These are phyloP conservation scores for Otatea glauca DNA, from an alignment of 176 grass and related monocot species.

Conservation along the genomic window DNA sequence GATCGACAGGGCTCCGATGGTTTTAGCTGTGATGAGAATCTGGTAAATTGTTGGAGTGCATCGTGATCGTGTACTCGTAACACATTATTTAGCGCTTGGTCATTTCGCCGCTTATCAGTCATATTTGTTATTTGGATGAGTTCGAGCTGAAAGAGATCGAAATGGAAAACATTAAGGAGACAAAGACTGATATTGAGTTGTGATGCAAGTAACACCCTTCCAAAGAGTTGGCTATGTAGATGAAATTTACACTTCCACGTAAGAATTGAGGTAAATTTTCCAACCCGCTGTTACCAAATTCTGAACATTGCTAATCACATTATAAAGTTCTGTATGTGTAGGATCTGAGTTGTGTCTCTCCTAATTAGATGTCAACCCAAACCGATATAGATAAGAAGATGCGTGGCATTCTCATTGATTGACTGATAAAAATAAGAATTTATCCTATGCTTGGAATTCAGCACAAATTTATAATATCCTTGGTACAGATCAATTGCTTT, in stretches of 20 bases:
- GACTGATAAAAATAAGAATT: constrained; percentile 74
- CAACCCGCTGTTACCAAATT: background rate
- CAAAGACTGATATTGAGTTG: constrained; percentile 69
- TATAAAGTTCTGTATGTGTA: constrained; percentile 23
- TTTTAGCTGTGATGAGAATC: no score
- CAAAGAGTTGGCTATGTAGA: constrained; percentile 83
- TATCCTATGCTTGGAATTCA: no score
- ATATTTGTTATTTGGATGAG: constrained; percentile 53
- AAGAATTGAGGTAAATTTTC: constrained; percentile 60
- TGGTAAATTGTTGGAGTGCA: constrained; percentile 30
- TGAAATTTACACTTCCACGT: constrained; percentile 78
- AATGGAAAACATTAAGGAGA: constrained; percentile 81
- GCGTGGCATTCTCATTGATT: constrained; percentile 88
- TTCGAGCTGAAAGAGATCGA: constrained; percentile 72
- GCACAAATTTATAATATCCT: no score
- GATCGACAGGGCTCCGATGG: no score
- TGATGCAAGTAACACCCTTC: constrained; percentile 70
- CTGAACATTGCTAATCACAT: background rate
- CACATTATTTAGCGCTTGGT: constrained; percentile 7
- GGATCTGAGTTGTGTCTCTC: constrained; percentile 69
- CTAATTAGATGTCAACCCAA: constrained; percentile 76
- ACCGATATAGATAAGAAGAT: constrained; percentile 89
- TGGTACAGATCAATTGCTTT: no score
- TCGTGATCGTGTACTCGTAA: background rate
- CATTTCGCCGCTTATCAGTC: background rate